phyloP scores from a whole-genome alignment of 1,284 basidiomycete species.

The Golubevia pallescens region DNA sequence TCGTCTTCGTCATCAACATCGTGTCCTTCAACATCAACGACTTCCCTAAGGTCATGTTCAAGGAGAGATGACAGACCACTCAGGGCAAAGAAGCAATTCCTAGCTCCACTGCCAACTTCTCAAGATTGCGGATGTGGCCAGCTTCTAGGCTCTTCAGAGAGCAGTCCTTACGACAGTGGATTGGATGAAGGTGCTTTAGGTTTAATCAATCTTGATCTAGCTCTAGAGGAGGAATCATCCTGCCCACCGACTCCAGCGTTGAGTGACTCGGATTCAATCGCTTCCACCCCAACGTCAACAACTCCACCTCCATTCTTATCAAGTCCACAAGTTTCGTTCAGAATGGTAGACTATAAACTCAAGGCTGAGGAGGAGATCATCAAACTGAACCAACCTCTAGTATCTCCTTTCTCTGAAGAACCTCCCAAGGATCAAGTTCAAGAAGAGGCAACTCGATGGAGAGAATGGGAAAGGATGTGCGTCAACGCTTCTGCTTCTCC shows the following conservation, averaged over 20 bases:
- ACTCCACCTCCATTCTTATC: not conserved
- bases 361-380: not conserved
- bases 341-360: not conserved
- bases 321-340: not conserved
- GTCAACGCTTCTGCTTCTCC: no score
- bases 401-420: not conserved
- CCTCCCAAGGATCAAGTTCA: not conserved
- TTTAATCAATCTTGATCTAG: not conserved
- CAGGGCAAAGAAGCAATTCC: not conserved
- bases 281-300: not conserved
- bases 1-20: no score
- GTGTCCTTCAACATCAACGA: no score
- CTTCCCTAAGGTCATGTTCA: no score
- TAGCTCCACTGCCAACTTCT: not conserved
- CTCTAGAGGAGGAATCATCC: not conserved
- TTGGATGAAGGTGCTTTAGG: not conserved
- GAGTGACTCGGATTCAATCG: not conserved
- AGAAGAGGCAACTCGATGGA: no score
- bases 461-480: no score
- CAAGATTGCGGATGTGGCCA: no score
- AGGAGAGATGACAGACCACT: no score
- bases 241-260: not conserved
- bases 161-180: no score
- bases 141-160: no score
- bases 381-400: not conserved